Conservation (phyloP, 73 alveolate genomes). For the Paraurostyla sp. region DNA sequence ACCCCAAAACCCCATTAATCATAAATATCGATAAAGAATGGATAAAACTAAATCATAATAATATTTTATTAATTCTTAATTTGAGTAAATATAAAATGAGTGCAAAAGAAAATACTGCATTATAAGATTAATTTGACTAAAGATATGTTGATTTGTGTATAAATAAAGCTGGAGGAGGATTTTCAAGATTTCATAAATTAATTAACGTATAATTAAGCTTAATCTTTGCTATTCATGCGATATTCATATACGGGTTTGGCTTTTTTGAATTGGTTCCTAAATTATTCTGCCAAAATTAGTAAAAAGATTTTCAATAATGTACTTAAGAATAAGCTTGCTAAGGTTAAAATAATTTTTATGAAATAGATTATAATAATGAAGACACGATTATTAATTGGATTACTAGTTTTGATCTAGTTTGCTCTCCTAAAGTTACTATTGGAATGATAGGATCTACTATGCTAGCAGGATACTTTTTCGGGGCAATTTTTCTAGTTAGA, state of each 20-base stretch:
- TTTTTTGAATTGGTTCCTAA: neutral
- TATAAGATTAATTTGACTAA: too few relatives aligned
- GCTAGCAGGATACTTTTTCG: conserved; percentile 3
- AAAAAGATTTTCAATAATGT: neutral
- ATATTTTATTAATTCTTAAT: too few relatives aligned
- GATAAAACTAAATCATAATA: too few relatives aligned
- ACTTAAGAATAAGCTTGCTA: neutral
- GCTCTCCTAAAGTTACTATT: neutral
- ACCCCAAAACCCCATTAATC: neutral
- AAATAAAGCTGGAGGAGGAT: neutral
- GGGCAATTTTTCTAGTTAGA: neutral
- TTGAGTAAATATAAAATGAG: too few relatives aligned
- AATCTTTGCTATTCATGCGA: neutral
- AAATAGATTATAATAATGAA: neutral
- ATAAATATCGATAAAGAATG: too few relatives aligned
- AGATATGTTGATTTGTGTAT: neutral
- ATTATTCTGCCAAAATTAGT: neutral
- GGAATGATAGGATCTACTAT: neutral
- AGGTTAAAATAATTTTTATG: neutral
- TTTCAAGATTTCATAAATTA: neutral
- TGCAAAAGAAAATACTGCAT: too few relatives aligned
- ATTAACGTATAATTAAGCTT: neutral
- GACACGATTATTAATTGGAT: neutral
- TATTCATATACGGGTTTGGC: conserved; percentile 16
- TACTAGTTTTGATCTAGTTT: conserved; percentile 8